A percentile compares a stretch with the other conserved stretches of the same genome.
Conservation (phyloP, 2,329 filamentous ascomycete genomes). For the Cercospora canescens region DNA sequence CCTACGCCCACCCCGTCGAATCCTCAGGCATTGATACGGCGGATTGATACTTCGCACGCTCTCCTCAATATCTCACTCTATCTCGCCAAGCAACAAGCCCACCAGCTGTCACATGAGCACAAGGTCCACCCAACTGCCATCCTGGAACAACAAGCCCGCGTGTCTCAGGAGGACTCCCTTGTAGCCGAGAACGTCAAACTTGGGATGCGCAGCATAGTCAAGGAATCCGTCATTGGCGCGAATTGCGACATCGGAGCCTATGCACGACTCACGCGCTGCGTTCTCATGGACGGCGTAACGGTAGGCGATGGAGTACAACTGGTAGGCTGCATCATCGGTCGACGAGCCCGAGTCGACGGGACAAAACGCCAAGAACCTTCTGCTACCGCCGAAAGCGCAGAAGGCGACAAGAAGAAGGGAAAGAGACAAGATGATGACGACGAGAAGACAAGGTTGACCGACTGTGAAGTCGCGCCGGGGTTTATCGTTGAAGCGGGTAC, state of each 20-base stretch:
- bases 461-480: conserved; percentile 87
- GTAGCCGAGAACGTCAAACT: conserved; percentile 87
- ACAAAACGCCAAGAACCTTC: conserved; percentile 19
- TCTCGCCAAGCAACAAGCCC: conserved; percentile 74
- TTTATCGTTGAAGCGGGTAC: conserved; percentile 81
- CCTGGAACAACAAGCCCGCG: conserved; percentile 76
- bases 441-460: conserved; percentile 63
- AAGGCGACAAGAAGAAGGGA: conserved; percentile 46
- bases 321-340: conserved; percentile 83
- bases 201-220: conserved; percentile 87
- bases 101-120: conserved; percentile 70
- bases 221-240: conserved; percentile 84
- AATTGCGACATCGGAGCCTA: conserved; percentile 84
- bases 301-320: conserved; percentile 82
- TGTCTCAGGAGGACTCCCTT: conserved; percentile 78
- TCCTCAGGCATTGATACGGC: conserved; percentile 68
- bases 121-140: conserved; percentile 84
- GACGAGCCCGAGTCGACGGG: conserved; percentile 78
- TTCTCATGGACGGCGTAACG: conserved; percentile 89
- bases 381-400: conserved; percentile 33
- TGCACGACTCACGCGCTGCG: conserved; percentile 81
- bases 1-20: conserved; percentile 39
- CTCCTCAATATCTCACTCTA: conserved; percentile 80
- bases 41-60: conserved; percentile 83
- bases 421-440: conserved; percentile 54